These are phyloP conservation scores for Alternaria longipes DNA, from an alignment of 2,329 filamentous ascomycete species.

Conservation along the genomic window DNA sequence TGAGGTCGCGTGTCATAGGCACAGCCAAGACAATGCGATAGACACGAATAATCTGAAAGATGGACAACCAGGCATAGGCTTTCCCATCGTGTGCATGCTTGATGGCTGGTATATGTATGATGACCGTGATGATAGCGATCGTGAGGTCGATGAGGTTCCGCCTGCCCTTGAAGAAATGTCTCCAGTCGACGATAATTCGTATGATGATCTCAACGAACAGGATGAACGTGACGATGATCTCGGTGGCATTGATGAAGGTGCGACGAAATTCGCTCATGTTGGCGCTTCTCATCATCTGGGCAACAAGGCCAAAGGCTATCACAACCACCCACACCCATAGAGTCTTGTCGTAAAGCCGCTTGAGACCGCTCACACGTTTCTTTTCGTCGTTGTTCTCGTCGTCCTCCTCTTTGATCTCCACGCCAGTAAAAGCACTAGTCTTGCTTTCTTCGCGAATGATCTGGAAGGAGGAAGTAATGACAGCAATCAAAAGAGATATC, in stretches of 20 bases:
- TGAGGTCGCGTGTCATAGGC: conserved; percentile 84
- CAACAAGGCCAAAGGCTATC: conserved; percentile 81
- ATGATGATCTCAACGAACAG: conserved; percentile 84
- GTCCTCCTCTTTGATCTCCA: conserved; percentile 62
- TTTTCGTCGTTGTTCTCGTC: conserved; percentile 46
- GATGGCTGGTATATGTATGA: conserved; percentile 87
- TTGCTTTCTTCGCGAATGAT: conserved; percentile 97
- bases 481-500: conserved; percentile 91
- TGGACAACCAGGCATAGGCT: conserved; percentile 84
- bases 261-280: conserved; percentile 71
- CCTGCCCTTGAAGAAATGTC: conserved; percentile 76
- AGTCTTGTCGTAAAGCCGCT: conserved; percentile 77
- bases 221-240: conserved; percentile 78
- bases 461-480: conserved; percentile 98
- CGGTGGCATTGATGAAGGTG: conserved; percentile 73
- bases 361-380: conserved; percentile 63
- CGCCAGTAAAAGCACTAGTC: conserved; percentile 87
- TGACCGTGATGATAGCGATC: conserved; percentile 80
- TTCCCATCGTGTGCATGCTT: conserved; percentile 68
- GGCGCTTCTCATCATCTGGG: conserved; percentile 79
- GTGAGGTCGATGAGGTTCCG: conserved; percentile 82
- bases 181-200: conserved; percentile 81
- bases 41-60: conserved; percentile 91
- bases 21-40: conserved; percentile 93
- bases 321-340: conserved; percentile 79